Conservation (phyloP, 2,329 filamentous ascomycete genomes). For the Blastomyces parvus region DNA sequence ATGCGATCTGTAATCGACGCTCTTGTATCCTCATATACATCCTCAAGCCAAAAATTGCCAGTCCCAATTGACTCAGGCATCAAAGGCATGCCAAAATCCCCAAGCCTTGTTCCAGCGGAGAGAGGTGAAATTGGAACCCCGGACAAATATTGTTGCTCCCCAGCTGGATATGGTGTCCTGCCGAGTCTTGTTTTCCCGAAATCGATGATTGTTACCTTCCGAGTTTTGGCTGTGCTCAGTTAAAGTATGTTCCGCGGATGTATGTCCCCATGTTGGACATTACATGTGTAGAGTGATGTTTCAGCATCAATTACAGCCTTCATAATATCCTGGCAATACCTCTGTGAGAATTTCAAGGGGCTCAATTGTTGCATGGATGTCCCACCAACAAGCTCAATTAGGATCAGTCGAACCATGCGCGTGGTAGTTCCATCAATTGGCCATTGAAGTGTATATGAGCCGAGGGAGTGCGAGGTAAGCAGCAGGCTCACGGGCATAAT, state of each 20-base stretch:
- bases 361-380: constrained; percentile 10
- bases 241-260: constrained; percentile 13
- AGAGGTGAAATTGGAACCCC: constrained; percentile 8
- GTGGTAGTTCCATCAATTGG: constrained; percentile 10
- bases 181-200: constrained; percentile 7
- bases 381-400: constrained; percentile 12
- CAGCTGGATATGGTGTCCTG: not conserved
- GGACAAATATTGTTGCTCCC: constrained; percentile 7
- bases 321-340: constrained; percentile 11
- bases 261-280: constrained; percentile 13
- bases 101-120: constrained; percentile 9
- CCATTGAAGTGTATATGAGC: constrained; percentile 20
- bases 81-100: constrained; percentile 3
- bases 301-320: constrained; percentile 14
- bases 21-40: not conserved
- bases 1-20: constrained; percentile 6
- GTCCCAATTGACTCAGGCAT: constrained; percentile 14
- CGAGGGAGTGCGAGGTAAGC: constrained; percentile 15
- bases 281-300: constrained; percentile 11
- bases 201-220: constrained; percentile 9
- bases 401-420: constrained; percentile 14
- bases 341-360: constrained; percentile 10
- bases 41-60: constrained; percentile 14
- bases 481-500: constrained; percentile 5
- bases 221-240: not conserved